Conservation (phyloP, 495 filamentous ascomycete genomes). For the Aspergillus hancockii region DNA sequence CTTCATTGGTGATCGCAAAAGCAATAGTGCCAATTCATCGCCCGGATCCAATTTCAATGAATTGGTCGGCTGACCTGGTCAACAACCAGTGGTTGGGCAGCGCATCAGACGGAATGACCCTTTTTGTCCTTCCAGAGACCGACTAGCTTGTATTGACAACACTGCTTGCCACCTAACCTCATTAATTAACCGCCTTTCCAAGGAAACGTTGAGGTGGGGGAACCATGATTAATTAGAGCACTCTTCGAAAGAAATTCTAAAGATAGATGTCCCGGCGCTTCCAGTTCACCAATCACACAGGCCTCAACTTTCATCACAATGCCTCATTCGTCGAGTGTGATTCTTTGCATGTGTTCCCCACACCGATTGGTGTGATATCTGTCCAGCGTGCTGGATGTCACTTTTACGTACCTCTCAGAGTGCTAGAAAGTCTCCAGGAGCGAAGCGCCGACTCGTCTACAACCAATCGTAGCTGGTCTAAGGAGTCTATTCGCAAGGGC, state of each 20-base stretch:
- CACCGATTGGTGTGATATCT: constrained; percentile 22
- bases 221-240: background rate
- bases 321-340: constrained; percentile 14
- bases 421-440: constrained; percentile 12
- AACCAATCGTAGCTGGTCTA: constrained; percentile 23
- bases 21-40: constrained; percentile 3
- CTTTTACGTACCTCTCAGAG: constrained; percentile 17
- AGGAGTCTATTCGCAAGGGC: constrained; percentile 14
- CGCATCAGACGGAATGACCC: constrained; percentile 7
- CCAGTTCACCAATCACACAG: constrained; percentile 25
- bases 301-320: constrained; percentile 2
- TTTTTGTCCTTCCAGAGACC: constrained; percentile 13
- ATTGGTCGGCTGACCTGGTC: constrained; percentile 16
- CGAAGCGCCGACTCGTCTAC: constrained; percentile 22
- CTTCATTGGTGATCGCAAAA: background rate
- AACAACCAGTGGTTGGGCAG: constrained; percentile 3
- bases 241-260: constrained; percentile 25
- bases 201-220: background rate
- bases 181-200: constrained; percentile 2
- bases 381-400: constrained; percentile 12
- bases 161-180: constrained; percentile 2
- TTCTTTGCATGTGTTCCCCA: constrained; percentile 25
- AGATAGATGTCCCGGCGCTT: constrained; percentile 36
- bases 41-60: constrained; percentile 7
- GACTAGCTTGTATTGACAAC: background rate